These are phyloP conservation scores for Hawksworthiomyces lignivorus DNA, from an alignment of 2,329 filamentous ascomycete genomes.

Conservation along the genomic window DNA sequence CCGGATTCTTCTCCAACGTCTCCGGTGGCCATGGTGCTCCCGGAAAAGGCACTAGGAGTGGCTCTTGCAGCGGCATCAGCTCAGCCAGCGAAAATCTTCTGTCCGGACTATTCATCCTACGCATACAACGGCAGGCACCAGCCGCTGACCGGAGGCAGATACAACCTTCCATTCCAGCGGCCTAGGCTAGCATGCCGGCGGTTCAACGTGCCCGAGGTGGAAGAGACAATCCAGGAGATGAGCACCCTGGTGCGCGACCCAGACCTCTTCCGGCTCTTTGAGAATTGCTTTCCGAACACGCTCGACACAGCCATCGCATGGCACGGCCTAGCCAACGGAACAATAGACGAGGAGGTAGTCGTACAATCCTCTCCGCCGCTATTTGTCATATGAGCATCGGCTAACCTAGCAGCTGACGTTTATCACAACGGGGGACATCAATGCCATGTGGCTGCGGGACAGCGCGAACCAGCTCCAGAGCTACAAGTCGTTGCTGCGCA, in stretches of 20 bases:
- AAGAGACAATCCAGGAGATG: conserved; percentile 51
- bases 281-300: conserved; percentile 70
- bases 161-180: conserved; percentile 33
- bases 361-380: no score
- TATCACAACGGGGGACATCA: conserved; percentile 37
- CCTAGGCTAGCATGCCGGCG: conserved; percentile 62
- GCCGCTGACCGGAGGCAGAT: conserved; percentile 23
- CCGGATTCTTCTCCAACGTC: no score
- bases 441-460: conserved; percentile 72
- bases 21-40: conserved; percentile 3
- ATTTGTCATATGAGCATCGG: no score
- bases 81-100: conserved; percentile 9
- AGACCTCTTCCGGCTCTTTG: conserved; percentile 66
- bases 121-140: conserved; percentile 21
- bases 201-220: conserved; percentile 62
- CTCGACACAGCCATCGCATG: conserved; percentile 27
- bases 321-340: conserved; percentile 35
- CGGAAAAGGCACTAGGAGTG: neutral
- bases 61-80: neutral
- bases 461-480: conserved; percentile 62
- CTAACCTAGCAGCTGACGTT: conserved; percentile 49
- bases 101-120: conserved; percentile 24
- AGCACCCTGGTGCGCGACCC: conserved; percentile 24
- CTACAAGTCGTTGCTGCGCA: conserved; percentile 48
- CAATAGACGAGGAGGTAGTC: conserved; percentile 39